phyloP scores from a whole-genome alignment of 2,329 filamentous ascomycete species.

The Proliferodiscus dingleyae region DNA sequence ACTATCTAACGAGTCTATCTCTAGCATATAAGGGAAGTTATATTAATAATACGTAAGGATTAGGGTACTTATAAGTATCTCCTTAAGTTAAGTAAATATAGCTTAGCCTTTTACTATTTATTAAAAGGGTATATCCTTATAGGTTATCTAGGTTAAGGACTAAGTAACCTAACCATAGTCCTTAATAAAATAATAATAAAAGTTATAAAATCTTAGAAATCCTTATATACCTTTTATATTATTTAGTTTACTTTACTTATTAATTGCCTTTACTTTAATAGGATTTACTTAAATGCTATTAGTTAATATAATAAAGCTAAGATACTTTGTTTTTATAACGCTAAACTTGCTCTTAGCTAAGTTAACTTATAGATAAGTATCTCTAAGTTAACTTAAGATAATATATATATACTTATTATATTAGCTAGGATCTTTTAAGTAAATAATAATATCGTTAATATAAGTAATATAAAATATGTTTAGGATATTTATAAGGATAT shows the following conservation, averaged over 20 bases:
- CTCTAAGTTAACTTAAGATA: not conserved
- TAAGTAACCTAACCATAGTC: not conserved
- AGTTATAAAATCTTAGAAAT: slow-evolving; percentile 5
- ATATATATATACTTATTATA: not conserved
- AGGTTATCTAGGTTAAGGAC: not conserved
- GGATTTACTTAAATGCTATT: slow-evolving; percentile 1
- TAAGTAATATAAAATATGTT: slow-evolving; percentile 3
- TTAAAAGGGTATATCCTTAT: not conserved
- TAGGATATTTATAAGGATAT: slow-evolving; percentile 3
- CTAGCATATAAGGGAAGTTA: not conserved
- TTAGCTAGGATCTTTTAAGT: not conserved
- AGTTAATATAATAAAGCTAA: not conserved
- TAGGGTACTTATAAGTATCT: too few relatives aligned
- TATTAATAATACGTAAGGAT: too few relatives aligned
- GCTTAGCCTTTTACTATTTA: too few relatives aligned
- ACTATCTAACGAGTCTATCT: not conserved
- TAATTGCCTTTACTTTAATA: not conserved
- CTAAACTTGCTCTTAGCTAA: not conserved
- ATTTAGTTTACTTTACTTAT: not conserved
- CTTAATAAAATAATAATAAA: not conserved
- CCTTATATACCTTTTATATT: not conserved
- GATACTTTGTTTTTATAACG: not conserved
- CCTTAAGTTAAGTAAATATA: too few relatives aligned
- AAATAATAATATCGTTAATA: slow-evolving; percentile 6
- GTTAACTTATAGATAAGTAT: not conserved